Evolutionary conservation across 2,329 filamentous ascomycete species (phyloP), one percentile per base, ranked within the genome.

Genomic region (Diaporthe caulivora): DNA sequence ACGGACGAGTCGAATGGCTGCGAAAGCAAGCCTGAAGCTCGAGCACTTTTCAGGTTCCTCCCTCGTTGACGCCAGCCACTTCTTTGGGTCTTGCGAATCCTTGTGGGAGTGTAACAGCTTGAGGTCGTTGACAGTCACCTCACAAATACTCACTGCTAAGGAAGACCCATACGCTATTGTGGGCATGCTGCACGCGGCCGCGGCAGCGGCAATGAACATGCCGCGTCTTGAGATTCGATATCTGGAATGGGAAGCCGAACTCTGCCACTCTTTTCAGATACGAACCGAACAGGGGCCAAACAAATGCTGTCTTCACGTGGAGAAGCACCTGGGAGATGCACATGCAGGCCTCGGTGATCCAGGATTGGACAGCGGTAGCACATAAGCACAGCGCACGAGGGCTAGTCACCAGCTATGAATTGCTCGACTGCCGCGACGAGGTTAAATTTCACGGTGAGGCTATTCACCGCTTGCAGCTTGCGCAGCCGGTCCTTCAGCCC

Each of bases 211-310:
- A 53, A 77, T 77, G 51, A 78, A 76, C 71, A 81, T 82, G 79
- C 80, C 80, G 72, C 74, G 65, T n/a, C 76, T 82, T 31, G 70
- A 79, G 75, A 82, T 76, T 67, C 80, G 80, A 82, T 75, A 80
- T 82, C 70, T 82, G 79, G 80, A 82, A 81, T 76, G 81, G 78
- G 76, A 69, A 72, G 78, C 76, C 79, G 76, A 78, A 79, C 10
- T 72, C 79, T 57, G 80, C 81, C 40, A 75, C 72, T 70, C 78
- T 82, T 70, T 82, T 82, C 73, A 73, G 74, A 65, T 82, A 81
- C 67, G 77, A 80, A 75, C 51, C 70, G 57, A 53, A 70, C 40
- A 3, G 54, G 13, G 54, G 54, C 29, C 54, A 57, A 9, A 57
- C 54, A 10, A 34, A 74, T 74, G 78, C 78, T 67, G 76, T 67